A percentile compares a stretch with the other conserved stretches of the same genome.
Conservation (phyloP, 768 basidiomycete genomes). For the Lactifluus rugatus region DNA sequence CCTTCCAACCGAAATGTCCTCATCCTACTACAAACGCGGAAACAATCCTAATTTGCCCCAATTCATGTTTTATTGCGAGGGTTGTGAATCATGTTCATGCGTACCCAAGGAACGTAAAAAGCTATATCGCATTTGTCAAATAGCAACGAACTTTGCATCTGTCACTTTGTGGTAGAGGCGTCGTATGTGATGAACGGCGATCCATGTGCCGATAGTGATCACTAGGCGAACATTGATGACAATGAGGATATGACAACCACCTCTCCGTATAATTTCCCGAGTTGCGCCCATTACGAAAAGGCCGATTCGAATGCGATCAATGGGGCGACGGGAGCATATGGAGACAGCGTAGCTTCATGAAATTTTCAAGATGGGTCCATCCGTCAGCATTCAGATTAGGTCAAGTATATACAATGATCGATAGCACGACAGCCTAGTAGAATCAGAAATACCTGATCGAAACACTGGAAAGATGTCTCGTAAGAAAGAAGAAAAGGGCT, state of each 20-base stretch:
- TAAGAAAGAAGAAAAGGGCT: not conserved
- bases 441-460: constrained; percentile 4
- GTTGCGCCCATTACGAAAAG: not conserved
- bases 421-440: constrained; percentile 1
- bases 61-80: too few species aligned
- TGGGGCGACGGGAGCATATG: not conserved
- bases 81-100: too few species aligned
- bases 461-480: not conserved
- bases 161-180: too few species aligned
- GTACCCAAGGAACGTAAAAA: too few species aligned
- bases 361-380: not conserved
- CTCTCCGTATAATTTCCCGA: not conserved
- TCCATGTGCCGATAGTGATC: not conserved
- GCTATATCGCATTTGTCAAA: too few species aligned
- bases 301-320: not conserved
- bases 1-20: too few species aligned
- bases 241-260: not conserved
- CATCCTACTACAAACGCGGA: too few species aligned
- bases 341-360: not conserved
- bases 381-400: not conserved
- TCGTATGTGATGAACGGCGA: too few species aligned
- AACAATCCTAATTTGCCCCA: too few species aligned
- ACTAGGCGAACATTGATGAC: not conserved
- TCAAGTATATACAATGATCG: constrained; percentile 10
- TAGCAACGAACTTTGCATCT: too few species aligned